These are phyloP conservation scores for Tricharina praecox DNA, from an alignment of 495 filamentous ascomycete species.

Conservation along the genomic window DNA sequence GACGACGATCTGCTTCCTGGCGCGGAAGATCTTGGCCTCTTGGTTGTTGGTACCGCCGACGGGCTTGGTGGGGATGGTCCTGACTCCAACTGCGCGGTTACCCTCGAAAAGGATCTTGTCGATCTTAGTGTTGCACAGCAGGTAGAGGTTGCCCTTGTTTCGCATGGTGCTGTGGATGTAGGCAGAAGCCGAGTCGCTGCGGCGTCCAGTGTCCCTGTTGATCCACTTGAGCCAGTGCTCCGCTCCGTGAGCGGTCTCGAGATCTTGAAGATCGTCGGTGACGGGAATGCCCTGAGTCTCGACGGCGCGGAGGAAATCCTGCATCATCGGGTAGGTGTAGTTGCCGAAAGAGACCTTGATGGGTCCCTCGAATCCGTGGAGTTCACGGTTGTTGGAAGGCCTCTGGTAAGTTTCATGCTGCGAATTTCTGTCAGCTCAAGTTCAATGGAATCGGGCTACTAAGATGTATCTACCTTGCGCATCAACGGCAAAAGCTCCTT, in stretches of 20 bases:
- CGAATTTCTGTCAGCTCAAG: neutral
- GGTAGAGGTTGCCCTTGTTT: constrained; percentile 51
- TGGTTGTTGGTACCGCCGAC: constrained; percentile 24
- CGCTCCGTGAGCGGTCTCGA: constrained; percentile 40
- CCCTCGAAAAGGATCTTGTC: constrained; percentile 65
- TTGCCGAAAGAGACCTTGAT: constrained; percentile 79
- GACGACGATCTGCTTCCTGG: constrained; percentile 62
- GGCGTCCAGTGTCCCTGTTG: constrained; percentile 45
- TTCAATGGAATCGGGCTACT: neutral
- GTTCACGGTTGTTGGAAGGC: constrained; percentile 53
- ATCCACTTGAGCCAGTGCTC: constrained; percentile 50
- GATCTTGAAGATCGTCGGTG: constrained; percentile 52
- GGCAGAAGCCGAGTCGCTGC: constrained; percentile 58
- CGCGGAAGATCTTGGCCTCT: constrained; percentile 42
- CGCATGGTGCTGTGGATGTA: constrained; percentile 54
- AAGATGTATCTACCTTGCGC: constrained; percentile 36
- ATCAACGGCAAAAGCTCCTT: constrained; percentile 64
- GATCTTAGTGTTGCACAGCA: constrained; percentile 67
- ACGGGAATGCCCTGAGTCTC: constrained; percentile 61
- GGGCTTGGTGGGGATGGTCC: constrained; percentile 39
- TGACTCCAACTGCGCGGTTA: constrained; percentile 46
- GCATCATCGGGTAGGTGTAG: constrained; percentile 27
- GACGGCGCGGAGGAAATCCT: constrained; percentile 62
- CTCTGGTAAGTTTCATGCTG: constrained; percentile 66
- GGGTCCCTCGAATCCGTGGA: constrained; percentile 64